phyloP scores from a whole-genome alignment of 306 rosid genomes.

The Sphenostylis stenocarpa region DNA sequence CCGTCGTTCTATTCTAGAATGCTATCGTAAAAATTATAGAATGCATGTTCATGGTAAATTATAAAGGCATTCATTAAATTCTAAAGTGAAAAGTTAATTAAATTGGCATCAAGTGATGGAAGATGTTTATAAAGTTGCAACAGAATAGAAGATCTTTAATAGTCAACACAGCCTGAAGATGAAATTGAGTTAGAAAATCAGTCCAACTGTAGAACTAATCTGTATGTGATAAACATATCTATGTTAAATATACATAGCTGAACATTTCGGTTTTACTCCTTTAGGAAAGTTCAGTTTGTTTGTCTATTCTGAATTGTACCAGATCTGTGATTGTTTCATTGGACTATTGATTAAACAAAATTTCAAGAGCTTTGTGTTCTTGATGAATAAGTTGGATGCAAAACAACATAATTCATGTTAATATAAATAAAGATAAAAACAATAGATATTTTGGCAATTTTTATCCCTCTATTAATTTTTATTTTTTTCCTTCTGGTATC shows the following conservation, averaged over 20 bases:
- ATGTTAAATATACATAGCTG: neutral
- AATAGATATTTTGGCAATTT: constrained; percentile 1
- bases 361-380: constrained; percentile 11
- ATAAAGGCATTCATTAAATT: neutral
- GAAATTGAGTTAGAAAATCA: neutral
- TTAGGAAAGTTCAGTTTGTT: neutral
- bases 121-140: neutral
- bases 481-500: neutral
- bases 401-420: neutral
- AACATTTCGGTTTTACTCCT: neutral
- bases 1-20: neutral
- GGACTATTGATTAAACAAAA: constrained; percentile 20
- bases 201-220: neutral
- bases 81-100: neutral
- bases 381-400: constrained; percentile 17
- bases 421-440: constrained; percentile 15
- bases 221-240: neutral
- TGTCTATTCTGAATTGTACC: constrained; percentile 6
- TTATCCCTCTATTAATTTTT: neutral
- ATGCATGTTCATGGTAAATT: neutral
- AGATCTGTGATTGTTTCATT: neutral
- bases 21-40: neutral
- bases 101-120: neutral
- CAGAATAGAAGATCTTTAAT: neutral
- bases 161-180: neutral